These are phyloP conservation scores for Escovopsis sp. DNA, from an alignment of 2,329 filamentous ascomycete genomes.

Conservation along the genomic window DNA sequence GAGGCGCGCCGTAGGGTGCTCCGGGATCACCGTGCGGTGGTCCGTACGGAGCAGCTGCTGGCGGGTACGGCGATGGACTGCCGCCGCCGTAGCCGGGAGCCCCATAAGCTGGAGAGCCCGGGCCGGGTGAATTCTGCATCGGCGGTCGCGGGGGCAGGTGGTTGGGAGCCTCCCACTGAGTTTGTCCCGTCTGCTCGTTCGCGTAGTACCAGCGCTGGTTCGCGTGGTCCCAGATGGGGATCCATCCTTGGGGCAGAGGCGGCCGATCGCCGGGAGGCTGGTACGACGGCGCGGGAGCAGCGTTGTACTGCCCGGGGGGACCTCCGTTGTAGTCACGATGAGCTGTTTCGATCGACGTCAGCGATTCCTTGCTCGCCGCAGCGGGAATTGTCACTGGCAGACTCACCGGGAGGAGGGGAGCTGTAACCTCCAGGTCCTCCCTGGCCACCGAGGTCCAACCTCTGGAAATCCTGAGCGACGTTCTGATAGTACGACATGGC, in stretches of 20 bases:
- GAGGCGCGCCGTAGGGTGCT: conserved; percentile 7
- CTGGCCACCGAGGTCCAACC: conserved; percentile 27
- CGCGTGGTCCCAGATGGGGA: conserved; percentile 45
- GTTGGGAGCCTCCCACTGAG: conserved; percentile 49
- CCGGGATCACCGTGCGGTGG: conserved; percentile 4
- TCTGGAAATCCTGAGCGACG: conserved; percentile 29
- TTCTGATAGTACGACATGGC: conserved; percentile 32
- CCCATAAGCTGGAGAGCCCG: conserved; percentile 13
- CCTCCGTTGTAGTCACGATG: background rate
- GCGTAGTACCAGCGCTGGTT: conserved; percentile 51
- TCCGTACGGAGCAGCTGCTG: background rate
- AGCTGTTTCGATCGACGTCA: conserved; percentile 10
- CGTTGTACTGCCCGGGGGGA: conserved; percentile 7
- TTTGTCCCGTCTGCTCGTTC: conserved; percentile 43
- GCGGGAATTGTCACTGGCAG: too few species aligned
- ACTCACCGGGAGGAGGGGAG: conserved; percentile 2
- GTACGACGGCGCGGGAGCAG: conserved; percentile 15
- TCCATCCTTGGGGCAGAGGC: conserved; percentile 46
- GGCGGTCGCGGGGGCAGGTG: conserved; percentile 12
- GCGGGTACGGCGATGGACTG: conserved; percentile 1
- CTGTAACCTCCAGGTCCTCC: conserved; percentile 2
- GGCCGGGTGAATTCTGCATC: conserved; percentile 10
- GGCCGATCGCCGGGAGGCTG: conserved; percentile 26
- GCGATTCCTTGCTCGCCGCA: conserved; percentile 5
- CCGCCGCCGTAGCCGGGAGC: conserved; percentile 6